Conservation (phyloP, 2,329 filamentous ascomycete genomes). For the Xylaria sp. region DNA sequence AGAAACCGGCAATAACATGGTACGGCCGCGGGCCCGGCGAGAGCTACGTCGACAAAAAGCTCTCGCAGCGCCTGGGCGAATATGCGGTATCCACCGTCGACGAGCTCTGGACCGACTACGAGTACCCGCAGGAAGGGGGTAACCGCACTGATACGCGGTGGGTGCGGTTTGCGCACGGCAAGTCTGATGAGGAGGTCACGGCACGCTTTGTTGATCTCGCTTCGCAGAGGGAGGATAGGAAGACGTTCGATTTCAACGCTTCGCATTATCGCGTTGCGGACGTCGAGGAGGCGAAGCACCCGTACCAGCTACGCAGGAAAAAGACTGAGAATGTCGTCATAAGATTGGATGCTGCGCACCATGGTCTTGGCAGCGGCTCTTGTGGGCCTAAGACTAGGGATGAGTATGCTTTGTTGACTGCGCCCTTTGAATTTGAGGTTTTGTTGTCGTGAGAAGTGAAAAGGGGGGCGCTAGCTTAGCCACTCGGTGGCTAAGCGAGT, state of each 20-base stretch:
- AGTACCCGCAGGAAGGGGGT: slow-evolving; percentile 74
- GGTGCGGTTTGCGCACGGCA: slow-evolving; percentile 57
- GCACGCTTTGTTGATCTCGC: slow-evolving; percentile 47
- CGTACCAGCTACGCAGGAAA: slow-evolving; percentile 67
- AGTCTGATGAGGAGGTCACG: slow-evolving; percentile 43
- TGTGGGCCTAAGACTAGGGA: slow-evolving; percentile 68
- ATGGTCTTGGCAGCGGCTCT: slow-evolving; percentile 71
- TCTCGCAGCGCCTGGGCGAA: slow-evolving; percentile 67
- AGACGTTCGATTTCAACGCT: slow-evolving; percentile 65
- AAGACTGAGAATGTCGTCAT: slow-evolving; percentile 66
- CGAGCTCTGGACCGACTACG: slow-evolving; percentile 70
- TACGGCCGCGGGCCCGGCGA: slow-evolving; percentile 76
- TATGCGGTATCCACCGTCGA: slow-evolving; percentile 58
- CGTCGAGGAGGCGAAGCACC: slow-evolving; percentile 70
- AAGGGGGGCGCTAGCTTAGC: background rate
- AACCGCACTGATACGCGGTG: slow-evolving; percentile 73
- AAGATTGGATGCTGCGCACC: slow-evolving; percentile 69
- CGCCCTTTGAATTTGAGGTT: slow-evolving; percentile 57
- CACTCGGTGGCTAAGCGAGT: too few relatives aligned
- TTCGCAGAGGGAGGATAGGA: slow-evolving; percentile 51
- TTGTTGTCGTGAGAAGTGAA: slow-evolving; percentile 49
- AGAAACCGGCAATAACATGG: slow-evolving; percentile 59
- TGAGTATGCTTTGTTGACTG: slow-evolving; percentile 57
- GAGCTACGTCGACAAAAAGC: slow-evolving; percentile 74
- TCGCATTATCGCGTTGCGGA: slow-evolving; percentile 63